These are phyloP conservation scores for Didymella arachidicola DNA, from an alignment of 2,329 filamentous ascomycete species.

Conservation along the genomic window DNA sequence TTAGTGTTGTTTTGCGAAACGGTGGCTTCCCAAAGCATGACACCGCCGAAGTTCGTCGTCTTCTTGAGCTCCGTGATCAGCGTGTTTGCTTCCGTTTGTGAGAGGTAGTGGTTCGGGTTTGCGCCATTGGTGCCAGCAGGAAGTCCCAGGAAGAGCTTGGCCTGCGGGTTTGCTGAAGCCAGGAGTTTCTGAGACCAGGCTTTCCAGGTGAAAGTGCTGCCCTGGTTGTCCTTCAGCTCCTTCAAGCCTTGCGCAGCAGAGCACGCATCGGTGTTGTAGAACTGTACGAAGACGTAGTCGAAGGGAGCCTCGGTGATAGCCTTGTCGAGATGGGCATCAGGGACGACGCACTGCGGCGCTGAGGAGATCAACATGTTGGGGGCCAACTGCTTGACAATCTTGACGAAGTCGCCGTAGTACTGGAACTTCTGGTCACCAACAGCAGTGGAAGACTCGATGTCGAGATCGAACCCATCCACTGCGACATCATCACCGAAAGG, in stretches of 20 bases:
- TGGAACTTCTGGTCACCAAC: constrained; percentile 41
- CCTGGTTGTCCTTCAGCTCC: background rate
- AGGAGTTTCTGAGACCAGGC: constrained; percentile 33
- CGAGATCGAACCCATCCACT: constrained; percentile 63
- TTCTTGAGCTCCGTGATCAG: constrained; percentile 52
- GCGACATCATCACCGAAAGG: constrained; percentile 56
- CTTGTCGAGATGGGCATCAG: constrained; percentile 56
- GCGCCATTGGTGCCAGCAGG: constrained; percentile 38
- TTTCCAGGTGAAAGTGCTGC: background rate
- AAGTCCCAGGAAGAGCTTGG: constrained; percentile 64
- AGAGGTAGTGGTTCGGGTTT: constrained; percentile 55
- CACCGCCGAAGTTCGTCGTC: constrained; percentile 60
- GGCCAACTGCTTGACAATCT: constrained; percentile 53
- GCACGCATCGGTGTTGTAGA: constrained; percentile 63
- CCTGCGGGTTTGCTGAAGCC: constrained; percentile 44
- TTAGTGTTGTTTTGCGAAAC: constrained; percentile 57
- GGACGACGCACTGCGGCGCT: constrained; percentile 61
- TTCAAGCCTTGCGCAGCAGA: constrained; percentile 52
- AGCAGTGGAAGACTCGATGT: constrained; percentile 49
- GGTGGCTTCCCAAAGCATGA: constrained; percentile 68
- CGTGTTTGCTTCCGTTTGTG: constrained; percentile 54
- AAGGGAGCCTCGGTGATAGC: constrained; percentile 57
- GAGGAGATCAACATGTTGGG: constrained; percentile 59
- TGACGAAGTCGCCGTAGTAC: constrained; percentile 59
- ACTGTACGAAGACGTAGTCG: constrained; percentile 64